Evolutionary conservation across 257 asterid genomes (phyloP).

Genomic region (Solanum pinnatisectum): DNA sequence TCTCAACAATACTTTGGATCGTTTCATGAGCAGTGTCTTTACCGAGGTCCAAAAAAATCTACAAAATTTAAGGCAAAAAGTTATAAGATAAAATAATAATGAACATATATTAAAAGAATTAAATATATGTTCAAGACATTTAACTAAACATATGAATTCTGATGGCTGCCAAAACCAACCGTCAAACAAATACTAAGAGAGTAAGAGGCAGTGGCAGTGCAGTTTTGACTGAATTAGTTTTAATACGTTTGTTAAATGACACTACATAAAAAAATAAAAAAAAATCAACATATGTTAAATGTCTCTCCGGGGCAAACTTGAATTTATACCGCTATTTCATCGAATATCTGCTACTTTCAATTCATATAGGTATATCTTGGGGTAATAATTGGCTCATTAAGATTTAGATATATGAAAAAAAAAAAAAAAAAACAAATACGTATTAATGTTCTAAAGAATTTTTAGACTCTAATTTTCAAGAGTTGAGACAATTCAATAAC

Average conservation of each 20-base stretch:
- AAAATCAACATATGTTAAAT: background rate
- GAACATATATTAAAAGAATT: background rate
- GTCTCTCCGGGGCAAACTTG: background rate
- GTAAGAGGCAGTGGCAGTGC: background rate
- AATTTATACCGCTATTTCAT: background rate
- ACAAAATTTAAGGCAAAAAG: background rate
- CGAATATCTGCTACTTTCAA: background rate
- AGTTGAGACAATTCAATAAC: background rate
- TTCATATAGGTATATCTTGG: background rate
- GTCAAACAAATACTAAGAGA: background rate
- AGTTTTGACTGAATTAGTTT: background rate
- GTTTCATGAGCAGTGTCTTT: background rate
- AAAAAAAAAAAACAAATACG: too few species aligned
- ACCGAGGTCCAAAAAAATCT: background rate
- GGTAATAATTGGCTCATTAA: background rate
- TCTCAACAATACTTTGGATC: too few species aligned
- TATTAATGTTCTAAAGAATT: background rate
- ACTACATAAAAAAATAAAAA: background rate
- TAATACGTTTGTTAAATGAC: background rate
- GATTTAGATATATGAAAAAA: too few species aligned
- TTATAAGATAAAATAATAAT: background rate
- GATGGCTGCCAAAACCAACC: background rate
- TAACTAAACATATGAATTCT: background rate
- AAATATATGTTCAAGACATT: too few species aligned
- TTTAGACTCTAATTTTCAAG: background rate